Base-by-base conservation (phyloP, 768 basidiomycete genomes). In the Sistotremastrum suecicum region DNA sequence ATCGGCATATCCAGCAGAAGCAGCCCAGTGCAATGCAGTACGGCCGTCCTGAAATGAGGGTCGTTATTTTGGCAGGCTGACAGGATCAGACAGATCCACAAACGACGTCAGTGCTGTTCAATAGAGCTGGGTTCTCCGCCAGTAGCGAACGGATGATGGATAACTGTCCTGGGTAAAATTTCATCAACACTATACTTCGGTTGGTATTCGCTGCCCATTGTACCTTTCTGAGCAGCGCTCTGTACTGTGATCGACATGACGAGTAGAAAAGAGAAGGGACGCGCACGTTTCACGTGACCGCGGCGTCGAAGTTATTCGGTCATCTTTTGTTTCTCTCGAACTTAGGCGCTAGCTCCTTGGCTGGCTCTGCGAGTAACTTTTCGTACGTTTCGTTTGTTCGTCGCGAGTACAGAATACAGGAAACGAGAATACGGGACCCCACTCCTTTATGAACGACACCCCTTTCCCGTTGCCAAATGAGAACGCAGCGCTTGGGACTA, bases 11-110 rank as follows among this genome's bases (percentile, higher is more conserved):
- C 83, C 85, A 12, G 76, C 76, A 7, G 79, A 80, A 8, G 85
- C 77, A 47, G 85, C 83, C 84, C 85, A 88, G 55, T 90, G 87
- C n/a, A 90, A 63, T 6, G 87, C 74, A 0, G 87, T 85, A 34
- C 87, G 70, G 36, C 71, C 79, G 58, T 90, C 86, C 84, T 87
- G 48, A 44, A 11, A 38, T 38, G 10, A 4, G 35, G 20, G n/a
- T 31, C 34, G 34, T 33, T 7, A 31, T 9, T 37, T 4, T 20
- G 3, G 12, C 36, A 30, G 5, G 29, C 20, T 20, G 5, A 8
- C 3, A 0, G 39, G 4, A 10, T 20, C 43, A 29, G 37, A 44
- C 30, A 7, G 31, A 29, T 34, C 37, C 10, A 37, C 32, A 20
- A 63, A 87, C 85, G 53, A 58, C 68, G 59, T 89, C 86, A 0